phyloP scores from a whole-genome alignment of 2,329 filamentous ascomycete genomes.

The Thielaviopsis ethacetica region DNA sequence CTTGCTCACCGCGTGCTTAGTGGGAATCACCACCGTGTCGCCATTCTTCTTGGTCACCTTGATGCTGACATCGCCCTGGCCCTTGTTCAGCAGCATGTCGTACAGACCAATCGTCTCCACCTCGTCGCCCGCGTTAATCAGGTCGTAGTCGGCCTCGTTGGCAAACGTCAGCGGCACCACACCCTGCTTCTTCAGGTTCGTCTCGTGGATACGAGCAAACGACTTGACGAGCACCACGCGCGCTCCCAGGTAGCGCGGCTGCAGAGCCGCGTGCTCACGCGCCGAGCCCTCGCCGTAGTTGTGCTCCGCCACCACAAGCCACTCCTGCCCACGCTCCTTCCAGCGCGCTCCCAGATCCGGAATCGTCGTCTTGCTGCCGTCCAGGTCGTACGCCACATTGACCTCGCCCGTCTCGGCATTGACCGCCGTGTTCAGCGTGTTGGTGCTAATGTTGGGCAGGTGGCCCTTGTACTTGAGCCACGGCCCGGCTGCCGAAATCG shows the following conservation, averaged over 20 bases:
- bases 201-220: conserved; percentile 88
- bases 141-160: conserved; percentile 75
- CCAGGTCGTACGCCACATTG: conserved; percentile 78
- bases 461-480: conserved; percentile 99
- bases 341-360: conserved; percentile 75
- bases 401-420: conserved; percentile 88
- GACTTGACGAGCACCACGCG: conserved; percentile 71
- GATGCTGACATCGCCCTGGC: conserved; percentile 60
- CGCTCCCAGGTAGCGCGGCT: conserved; percentile 79
- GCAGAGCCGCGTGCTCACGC: conserved; percentile 75
- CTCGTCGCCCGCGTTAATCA: conserved; percentile 65
- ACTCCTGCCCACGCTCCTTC: conserved; percentile 58
- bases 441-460: conserved; percentile 91
- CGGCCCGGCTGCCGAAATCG: conserved; percentile 88
- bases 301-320: conserved; percentile 93
- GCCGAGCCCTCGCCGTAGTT: conserved; percentile 92
- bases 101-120: conserved; percentile 71
- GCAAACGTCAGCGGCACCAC: conserved; percentile 87
- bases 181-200: conserved; percentile 93
- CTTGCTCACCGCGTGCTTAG: conserved; percentile 74
- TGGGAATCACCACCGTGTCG: conserved; percentile 51
- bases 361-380: conserved; percentile 60
- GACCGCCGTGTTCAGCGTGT: conserved; percentile 89
- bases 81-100: conserved; percentile 62
- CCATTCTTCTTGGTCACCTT: conserved; percentile 46